Conservation (phyloP, 2,329 filamentous ascomycete species). For the Cadophora luteo-olivacea region DNA sequence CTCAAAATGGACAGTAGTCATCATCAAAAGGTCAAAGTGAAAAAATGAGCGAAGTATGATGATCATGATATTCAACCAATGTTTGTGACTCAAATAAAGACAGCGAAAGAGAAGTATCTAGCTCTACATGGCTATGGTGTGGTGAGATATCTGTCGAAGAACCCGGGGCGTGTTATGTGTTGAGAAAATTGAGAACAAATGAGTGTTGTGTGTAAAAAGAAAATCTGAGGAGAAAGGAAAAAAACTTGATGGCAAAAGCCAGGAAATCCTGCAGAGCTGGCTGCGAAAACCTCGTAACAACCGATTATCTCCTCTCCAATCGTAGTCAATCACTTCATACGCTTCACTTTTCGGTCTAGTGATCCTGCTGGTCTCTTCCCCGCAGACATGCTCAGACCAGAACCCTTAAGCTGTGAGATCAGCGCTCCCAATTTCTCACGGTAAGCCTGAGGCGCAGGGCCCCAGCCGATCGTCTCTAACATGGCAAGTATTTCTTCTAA, state of each 20-base stretch:
- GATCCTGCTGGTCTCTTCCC: slow-evolving; percentile 37
- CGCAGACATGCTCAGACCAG: slow-evolving; percentile 18
- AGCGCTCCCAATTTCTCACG: slow-evolving; percentile 32
- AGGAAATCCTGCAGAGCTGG: slow-evolving; percentile 1
- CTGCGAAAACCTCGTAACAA: background rate
- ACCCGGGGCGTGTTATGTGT: background rate
- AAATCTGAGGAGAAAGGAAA: background rate
- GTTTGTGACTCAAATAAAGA: slow-evolving; percentile 3
- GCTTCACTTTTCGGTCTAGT: slow-evolving; percentile 37
- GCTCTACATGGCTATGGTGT: background rate
- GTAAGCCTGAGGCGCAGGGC: slow-evolving; percentile 35
- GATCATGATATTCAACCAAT: background rate
- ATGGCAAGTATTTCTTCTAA: slow-evolving; percentile 33
- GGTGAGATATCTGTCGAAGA: slow-evolving; percentile 25
- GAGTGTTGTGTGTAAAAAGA: background rate
- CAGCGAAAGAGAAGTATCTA: slow-evolving; percentile 13
- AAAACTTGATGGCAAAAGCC: slow-evolving; percentile 12
- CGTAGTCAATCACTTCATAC: slow-evolving; percentile 39
- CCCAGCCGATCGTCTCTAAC: slow-evolving; percentile 32
- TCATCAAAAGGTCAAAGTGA: background rate
- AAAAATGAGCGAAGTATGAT: background rate
- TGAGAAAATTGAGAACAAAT: background rate
- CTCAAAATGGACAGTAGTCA: background rate
- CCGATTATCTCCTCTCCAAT: slow-evolving; percentile 8
- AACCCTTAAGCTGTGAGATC: slow-evolving; percentile 35